Conservation (phyloP, 208 protist species). For the Leishmania amazonensis region DNA sequence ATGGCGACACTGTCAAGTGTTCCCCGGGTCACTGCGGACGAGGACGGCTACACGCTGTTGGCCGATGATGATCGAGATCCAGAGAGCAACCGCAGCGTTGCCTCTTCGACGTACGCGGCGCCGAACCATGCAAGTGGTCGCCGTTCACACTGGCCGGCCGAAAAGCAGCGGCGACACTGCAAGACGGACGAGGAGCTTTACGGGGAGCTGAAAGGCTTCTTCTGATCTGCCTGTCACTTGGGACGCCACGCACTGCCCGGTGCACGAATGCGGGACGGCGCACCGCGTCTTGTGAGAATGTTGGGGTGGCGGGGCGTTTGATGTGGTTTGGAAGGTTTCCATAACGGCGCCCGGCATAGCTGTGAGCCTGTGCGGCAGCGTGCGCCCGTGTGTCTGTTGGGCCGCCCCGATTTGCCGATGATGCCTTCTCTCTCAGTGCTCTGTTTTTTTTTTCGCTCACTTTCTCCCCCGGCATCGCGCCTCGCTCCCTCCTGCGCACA, state of each 20-base stretch:
- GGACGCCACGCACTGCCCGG: too few relatives aligned
- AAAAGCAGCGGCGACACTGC: slow-evolving; percentile 3
- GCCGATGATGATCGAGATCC: neutral
- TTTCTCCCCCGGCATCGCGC: neutral
- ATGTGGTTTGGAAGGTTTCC: neutral
- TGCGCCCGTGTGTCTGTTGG: neutral
- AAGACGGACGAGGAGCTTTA: slow-evolving; percentile 33
- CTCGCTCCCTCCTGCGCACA: neutral
- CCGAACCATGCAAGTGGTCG: neutral
- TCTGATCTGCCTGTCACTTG: slow-evolving; percentile 1
- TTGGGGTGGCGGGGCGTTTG: neutral
- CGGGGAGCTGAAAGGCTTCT: slow-evolving; percentile 33
- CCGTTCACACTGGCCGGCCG: neutral
- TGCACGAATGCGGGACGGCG: neutral
- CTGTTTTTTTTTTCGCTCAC: neutral
- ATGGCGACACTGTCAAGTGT: neutral
- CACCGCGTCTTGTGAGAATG: neutral
- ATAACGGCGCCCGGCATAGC: neutral
- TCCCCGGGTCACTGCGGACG: slow-evolving; percentile 1
- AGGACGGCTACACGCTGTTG: slow-evolving; percentile 28
- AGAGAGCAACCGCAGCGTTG: neutral
- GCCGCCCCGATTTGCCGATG: neutral
- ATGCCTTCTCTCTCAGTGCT: neutral
- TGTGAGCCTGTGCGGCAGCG: neutral
- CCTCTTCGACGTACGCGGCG: neutral